Evolutionary conservation across 2,329 filamentous ascomycete genomes (phyloP).

Genomic region (Fusarium pseudoanthophilum): DNA sequence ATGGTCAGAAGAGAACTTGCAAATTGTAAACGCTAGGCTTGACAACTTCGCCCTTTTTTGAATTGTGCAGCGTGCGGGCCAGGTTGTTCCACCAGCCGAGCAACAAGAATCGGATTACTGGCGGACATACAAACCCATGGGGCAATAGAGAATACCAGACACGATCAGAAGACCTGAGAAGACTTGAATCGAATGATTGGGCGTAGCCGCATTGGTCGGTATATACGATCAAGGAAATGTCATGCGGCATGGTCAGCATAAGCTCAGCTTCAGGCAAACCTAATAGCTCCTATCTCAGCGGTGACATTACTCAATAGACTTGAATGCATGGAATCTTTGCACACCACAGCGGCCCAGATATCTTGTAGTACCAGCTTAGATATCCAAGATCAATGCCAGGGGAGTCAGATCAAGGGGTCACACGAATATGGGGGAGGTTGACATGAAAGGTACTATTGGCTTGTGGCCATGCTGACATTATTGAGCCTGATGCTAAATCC

Average conservation of each 20-base stretch:
- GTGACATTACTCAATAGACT: not conserved
- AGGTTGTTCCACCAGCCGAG: not conserved
- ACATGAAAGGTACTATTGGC: conserved; percentile 1
- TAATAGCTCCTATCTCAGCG: not conserved
- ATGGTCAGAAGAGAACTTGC: not conserved
- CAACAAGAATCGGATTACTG: not conserved
- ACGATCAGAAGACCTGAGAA: not conserved
- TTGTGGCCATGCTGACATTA: not conserved
- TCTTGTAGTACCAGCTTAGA: not conserved
- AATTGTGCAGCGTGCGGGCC: not conserved
- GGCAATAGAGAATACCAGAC: not conserved
- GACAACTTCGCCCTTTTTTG: not conserved
- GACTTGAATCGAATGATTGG: not conserved
- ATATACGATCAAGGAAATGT: not conserved
- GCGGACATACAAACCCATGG: not conserved
- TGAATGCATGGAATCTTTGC: not conserved
- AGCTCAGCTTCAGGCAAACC: not conserved
- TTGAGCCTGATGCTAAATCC: not conserved
- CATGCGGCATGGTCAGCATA: not conserved
- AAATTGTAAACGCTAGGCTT: not conserved
- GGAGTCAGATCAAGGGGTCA: not conserved
- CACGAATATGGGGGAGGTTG: not conserved
- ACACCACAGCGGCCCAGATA: not conserved
- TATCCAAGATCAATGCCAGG: not conserved
- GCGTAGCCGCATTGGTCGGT: not conserved